Percentiles rank a stretch among this genome's conserved stretches.
Evolutionary conservation across 108 stramenopile species (phyloP).

Genomic region (Nitzschia putrida): DNA sequence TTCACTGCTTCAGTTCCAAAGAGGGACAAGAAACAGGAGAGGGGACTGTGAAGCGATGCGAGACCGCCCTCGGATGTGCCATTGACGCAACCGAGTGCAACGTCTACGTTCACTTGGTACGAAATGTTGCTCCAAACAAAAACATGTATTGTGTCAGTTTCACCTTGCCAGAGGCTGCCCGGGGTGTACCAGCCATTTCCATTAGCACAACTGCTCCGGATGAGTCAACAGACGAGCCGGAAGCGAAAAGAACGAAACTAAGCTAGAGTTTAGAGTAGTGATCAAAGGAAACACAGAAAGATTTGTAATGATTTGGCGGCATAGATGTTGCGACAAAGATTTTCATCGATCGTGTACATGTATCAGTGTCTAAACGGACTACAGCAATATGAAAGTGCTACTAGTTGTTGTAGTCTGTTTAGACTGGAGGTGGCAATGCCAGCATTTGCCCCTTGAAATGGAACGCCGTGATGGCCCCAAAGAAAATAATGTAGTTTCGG

Average conservation of each 20-base stretch:
- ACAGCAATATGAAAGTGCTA: too few species aligned
- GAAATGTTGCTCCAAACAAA: constrained; percentile 84
- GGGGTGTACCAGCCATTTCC: constrained; percentile 25
- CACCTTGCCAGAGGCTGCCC: constrained; percentile 56
- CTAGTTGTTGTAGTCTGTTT: constrained; percentile 9
- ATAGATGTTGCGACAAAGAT: too few species aligned
- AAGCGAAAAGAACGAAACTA: constrained; percentile 10
- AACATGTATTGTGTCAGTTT: constrained; percentile 88
- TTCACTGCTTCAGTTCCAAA: constrained; percentile 83
- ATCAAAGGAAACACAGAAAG: too few species aligned
- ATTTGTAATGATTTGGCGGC: too few species aligned
- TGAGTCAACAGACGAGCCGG: constrained; percentile 4
- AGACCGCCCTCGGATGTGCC: constrained; percentile 66
- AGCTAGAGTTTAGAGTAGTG: not conserved
- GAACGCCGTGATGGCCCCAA: constrained; percentile 59
- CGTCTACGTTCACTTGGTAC: constrained; percentile 53
- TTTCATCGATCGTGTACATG: too few species aligned
- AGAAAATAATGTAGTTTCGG: constrained; percentile 79
- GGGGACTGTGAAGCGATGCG: constrained; percentile 57
- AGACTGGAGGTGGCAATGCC: constrained; percentile 82
- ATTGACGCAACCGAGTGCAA: constrained; percentile 38
- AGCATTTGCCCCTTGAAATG: constrained; percentile 76
- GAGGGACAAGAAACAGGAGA: constrained; percentile 41
- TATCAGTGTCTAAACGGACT: too few species aligned
- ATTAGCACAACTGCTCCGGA: not conserved